These are phyloP conservation scores for Vachellia collinsii DNA, from an alignment of 306 rosid genomes.

Conservation along the genomic window DNA sequence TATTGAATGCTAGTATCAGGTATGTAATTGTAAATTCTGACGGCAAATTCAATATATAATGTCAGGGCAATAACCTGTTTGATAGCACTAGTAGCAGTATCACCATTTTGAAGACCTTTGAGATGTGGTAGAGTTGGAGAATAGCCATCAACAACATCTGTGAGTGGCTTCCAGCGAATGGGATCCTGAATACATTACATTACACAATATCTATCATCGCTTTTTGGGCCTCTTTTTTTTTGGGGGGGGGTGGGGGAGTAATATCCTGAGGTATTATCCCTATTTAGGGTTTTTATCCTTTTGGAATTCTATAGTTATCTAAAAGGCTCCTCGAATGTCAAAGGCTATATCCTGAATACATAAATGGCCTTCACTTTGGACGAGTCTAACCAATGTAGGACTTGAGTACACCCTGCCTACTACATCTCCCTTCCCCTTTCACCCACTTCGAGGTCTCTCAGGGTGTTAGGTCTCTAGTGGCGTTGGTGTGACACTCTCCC, in stretches of 20 bases:
- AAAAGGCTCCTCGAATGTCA: too few relatives aligned
- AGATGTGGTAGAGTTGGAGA: conserved; percentile 98
- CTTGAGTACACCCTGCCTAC: too few relatives aligned
- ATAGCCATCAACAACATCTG: conserved; percentile 97
- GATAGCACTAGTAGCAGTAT: conserved; percentile 98
- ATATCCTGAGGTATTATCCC: too few relatives aligned
- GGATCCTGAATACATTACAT: conserved; percentile 73
- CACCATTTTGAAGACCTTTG: conserved; percentile 99
- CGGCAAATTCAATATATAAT: conserved; percentile 11
- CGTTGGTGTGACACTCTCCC: too few relatives aligned
- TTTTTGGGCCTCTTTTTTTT: not conserved
- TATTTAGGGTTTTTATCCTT: too few relatives aligned
- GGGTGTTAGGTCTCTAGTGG: too few relatives aligned
- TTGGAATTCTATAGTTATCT: too few relatives aligned
- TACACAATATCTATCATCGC: conserved; percentile 12
- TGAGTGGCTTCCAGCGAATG: conserved; percentile 94
- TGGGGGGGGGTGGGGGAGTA: not conserved
- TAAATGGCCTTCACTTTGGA: too few relatives aligned
- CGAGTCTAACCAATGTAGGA: too few relatives aligned
- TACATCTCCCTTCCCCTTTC: too few relatives aligned
- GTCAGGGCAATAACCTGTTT: conserved; percentile 74
- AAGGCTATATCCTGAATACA: too few relatives aligned
- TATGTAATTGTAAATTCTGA: not conserved
- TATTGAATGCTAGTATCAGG: not conserved
- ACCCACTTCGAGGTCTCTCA: too few relatives aligned